Evolutionary conservation across 148 eudicot genomes (phyloP).

Genomic region (Vaccinium darrowii): DNA sequence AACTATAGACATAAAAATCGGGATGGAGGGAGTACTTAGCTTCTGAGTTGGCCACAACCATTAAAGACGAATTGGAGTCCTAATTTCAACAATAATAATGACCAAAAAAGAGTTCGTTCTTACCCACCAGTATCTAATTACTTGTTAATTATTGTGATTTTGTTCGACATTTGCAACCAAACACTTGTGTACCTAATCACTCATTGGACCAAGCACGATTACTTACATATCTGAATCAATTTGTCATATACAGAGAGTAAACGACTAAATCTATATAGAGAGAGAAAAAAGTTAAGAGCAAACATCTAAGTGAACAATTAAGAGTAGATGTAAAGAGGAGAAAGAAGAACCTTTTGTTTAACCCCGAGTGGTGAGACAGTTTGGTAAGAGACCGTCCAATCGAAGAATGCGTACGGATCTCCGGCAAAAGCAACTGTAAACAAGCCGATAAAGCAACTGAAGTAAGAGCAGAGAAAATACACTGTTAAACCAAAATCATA

Average conservation of each 20-base stretch:
- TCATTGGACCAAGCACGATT: background rate
- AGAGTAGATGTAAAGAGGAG: no score
- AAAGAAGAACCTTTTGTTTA: no score
- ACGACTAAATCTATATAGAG: background rate
- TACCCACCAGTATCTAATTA: background rate
- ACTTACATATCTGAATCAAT: background rate
- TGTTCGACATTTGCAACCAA: background rate
- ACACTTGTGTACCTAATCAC: background rate
- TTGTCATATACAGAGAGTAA: background rate
- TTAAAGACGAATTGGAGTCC: background rate
- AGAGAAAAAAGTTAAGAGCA: background rate
- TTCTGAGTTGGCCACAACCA: background rate
- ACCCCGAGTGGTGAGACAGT: no score
- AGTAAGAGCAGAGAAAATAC: no score
- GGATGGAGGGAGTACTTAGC: background rate
- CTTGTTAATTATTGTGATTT: background rate
- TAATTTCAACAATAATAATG: background rate
- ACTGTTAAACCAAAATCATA: no score
- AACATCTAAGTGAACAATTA: background rate
- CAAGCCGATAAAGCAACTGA: no score
- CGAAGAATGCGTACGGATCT: no score
- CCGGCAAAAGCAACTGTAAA: no score
- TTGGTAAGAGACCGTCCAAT: no score
- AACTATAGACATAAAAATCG: no score
- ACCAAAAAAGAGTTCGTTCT: background rate